Evolutionary conservation across 352 stramenopile species (phyloP), one percentile per base, ranked within the genome.

Genomic region (Phytopythium delawarense): DNA sequence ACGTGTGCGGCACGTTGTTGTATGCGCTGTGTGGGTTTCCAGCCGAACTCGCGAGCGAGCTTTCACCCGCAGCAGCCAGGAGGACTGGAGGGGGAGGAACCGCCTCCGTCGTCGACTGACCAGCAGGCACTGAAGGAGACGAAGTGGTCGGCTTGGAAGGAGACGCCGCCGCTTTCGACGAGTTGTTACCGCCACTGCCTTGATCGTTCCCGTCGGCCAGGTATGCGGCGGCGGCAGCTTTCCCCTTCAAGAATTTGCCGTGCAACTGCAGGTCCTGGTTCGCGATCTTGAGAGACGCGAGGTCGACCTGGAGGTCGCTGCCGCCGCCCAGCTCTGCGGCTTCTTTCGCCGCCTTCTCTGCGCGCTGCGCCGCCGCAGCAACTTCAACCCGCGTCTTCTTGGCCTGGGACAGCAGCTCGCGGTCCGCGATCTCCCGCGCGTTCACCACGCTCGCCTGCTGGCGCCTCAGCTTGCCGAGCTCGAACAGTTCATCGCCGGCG

Each of bases 261-360:
- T 94, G 79, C 23, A 92, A 51, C 30, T 71, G 59, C 23, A 91
- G 62, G 49, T 92, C 81, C 39, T 90, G 81, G 63, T 92, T 92
- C 1, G 83, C 79, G 37, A 94, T 91, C 1, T 87, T 70, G 4
- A 94, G 70, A 18, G 85, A 86, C 9, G 74, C 61, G 25, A 78
- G 58, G 0, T 55, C 66, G 23, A 76, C 85, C 12, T 75, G 74
- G 2, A 85, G 73, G 39, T 88, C 77, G 1, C 75, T 62, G 7
- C 57, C 65, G 5, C 52, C 45, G 49, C 69, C 65, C 2, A 61
- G 57, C 13, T 64, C 57, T 1, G 62, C 60, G 7, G 53, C 56
- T 48, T 74, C 60, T 6, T 59, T 64, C 0, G 67, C 59, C 18
- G 62, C 64, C 21, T 73, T 72, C 1, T 59, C 67, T 0, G 37